A percentile compares a stretch with the other conserved stretches of the same genome.
phyloP scores from a whole-genome alignment of 352 stramenopile genomes.

The Aphanomyces invadans region DNA sequence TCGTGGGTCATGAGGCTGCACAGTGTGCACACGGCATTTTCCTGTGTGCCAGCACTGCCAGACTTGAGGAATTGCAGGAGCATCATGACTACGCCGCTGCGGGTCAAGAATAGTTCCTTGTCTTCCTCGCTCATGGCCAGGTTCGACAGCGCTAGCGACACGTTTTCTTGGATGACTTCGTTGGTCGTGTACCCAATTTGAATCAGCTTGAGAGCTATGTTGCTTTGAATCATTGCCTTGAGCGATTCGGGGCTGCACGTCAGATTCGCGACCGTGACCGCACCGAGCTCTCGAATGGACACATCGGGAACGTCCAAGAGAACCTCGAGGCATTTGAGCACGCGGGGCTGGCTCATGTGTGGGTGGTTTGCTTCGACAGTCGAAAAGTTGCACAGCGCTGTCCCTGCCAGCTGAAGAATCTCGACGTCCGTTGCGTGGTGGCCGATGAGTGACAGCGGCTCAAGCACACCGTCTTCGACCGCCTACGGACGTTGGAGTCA shows the following conservation, averaged over 20 bases:
- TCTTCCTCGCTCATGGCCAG: slow-evolving; percentile 42
- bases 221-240: slow-evolving; percentile 54
- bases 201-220: slow-evolving; percentile 51
- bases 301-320: slow-evolving; percentile 66
- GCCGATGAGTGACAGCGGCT: slow-evolving; percentile 58
- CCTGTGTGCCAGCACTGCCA: slow-evolving; percentile 38
- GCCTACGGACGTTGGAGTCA: not conserved
- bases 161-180: slow-evolving; percentile 59
- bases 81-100: slow-evolving; percentile 66
- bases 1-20: slow-evolving; percentile 58
- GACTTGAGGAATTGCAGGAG: slow-evolving; percentile 54
- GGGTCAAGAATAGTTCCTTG: slow-evolving; percentile 48
- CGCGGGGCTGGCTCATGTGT: slow-evolving; percentile 45
- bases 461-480: slow-evolving; percentile 61
- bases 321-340: slow-evolving; percentile 66
- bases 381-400: slow-evolving; percentile 72
- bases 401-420: slow-evolving; percentile 53
- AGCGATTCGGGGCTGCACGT: slow-evolving; percentile 52
- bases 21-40: slow-evolving; percentile 62
- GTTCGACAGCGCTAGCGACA: slow-evolving; percentile 67
- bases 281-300: slow-evolving; percentile 55
- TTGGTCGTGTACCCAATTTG: slow-evolving; percentile 50
- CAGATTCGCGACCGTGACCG: slow-evolving; percentile 70
- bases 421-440: slow-evolving; percentile 36
- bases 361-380: slow-evolving; percentile 59